These are phyloP conservation scores for Elsinoe fawcettii DNA, from an alignment of 2,329 filamentous ascomycete species.

Conservation along the genomic window DNA sequence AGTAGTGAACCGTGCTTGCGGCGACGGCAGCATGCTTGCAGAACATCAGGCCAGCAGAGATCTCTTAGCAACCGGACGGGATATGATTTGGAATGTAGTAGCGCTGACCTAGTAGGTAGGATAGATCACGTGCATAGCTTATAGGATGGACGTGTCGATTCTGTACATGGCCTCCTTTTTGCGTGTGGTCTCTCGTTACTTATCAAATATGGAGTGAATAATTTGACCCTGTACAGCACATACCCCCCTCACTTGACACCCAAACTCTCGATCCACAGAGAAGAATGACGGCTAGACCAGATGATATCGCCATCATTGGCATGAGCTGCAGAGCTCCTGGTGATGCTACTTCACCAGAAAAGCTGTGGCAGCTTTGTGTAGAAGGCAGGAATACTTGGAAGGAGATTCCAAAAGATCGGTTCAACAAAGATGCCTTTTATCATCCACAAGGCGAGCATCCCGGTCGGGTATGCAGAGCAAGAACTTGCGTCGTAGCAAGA, in stretches of 20 bases:
- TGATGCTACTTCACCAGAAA: constrained; percentile 18
- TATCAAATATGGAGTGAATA: too few relatives aligned
- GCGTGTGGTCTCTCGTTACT: neutral
- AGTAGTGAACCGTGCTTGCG: too few relatives aligned
- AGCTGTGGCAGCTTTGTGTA: constrained; percentile 22
- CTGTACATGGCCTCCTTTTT: too few relatives aligned
- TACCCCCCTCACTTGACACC: too few relatives aligned
- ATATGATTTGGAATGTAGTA: neutral
- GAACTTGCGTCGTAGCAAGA: too few relatives aligned
- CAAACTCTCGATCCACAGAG: too few relatives aligned
- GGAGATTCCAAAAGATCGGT: constrained; percentile 22
- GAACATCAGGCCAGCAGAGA: too few relatives aligned
- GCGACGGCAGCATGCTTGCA: too few relatives aligned
- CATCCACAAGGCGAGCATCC: constrained; percentile 26
- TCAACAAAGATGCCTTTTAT: constrained; percentile 26
- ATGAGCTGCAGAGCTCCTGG: constrained; percentile 22
- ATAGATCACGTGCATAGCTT: neutral
- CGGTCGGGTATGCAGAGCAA: neutral
- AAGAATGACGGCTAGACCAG: neutral
- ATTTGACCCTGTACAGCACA: too few relatives aligned
- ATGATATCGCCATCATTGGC: constrained; percentile 22
- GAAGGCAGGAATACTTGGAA: constrained; percentile 14
- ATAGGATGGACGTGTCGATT: too few relatives aligned
- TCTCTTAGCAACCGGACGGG: neutral
- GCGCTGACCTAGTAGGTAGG: neutral